A percentile compares a stretch with the other conserved stretches of the same genome.
Evolutionary conservation across 345 rosid species (phyloP).

Genomic region (Euphorbia peplus): DNA sequence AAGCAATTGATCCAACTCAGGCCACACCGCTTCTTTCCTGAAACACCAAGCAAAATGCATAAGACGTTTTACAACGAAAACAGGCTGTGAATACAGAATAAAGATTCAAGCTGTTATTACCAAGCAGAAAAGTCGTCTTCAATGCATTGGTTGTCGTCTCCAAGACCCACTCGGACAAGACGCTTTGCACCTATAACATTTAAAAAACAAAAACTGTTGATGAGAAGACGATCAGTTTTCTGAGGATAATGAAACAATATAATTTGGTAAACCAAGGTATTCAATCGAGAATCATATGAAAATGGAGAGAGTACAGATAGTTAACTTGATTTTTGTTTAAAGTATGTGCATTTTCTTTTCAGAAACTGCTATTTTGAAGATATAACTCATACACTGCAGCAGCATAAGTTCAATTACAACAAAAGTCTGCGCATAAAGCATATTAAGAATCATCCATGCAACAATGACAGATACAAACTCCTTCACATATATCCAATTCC

Average conservation of each 20-base stretch:
- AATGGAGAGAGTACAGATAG: not conserved
- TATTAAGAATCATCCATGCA: too few relatives aligned
- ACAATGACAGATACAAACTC: too few relatives aligned
- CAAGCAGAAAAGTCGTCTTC: conserved; percentile 92
- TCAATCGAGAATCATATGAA: not conserved
- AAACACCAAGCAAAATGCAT: conserved; percentile 10
- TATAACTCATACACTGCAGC: too few relatives aligned
- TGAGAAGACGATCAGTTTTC: not conserved
- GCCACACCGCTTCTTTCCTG: conserved; percentile 93
- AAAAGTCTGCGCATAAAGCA: too few relatives aligned
- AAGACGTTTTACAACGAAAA: not conserved
- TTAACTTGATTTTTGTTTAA: not conserved
- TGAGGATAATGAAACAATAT: not conserved
- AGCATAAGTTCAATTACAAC: too few relatives aligned
- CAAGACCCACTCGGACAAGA: conserved; percentile 73
- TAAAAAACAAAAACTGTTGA: not conserved
- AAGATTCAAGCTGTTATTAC: conserved; percentile 31
- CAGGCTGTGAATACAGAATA: conserved; percentile 8
- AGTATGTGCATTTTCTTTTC: not conserved
- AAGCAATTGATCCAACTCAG: conserved; percentile 81
- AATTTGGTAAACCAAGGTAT: not conserved
- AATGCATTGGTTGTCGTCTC: conserved; percentile 98
- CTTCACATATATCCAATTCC: not conserved
- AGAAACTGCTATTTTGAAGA: not conserved
- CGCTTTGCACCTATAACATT: conserved; percentile 60